These are phyloP conservation scores for Colletotrichum tropicale DNA, from an alignment of 2,329 filamentous ascomycete species.

Conservation along the genomic window DNA sequence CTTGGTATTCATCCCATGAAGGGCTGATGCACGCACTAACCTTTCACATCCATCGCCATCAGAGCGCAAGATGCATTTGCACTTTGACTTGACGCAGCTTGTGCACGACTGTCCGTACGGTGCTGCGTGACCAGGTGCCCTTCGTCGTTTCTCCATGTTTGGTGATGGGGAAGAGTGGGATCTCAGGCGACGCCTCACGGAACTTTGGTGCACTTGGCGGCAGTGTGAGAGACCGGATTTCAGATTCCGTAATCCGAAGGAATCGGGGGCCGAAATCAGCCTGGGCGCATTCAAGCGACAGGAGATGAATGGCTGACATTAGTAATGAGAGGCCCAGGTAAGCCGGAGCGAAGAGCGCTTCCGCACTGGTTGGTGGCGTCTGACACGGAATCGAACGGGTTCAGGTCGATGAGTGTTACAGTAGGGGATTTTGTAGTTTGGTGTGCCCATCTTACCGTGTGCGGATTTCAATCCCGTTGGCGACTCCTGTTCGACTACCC, in stretches of 20 bases:
- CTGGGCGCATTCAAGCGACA: not conserved
- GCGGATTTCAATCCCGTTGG: not conserved
- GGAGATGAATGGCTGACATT: not conserved
- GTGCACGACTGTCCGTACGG: not conserved
- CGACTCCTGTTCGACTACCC: not conserved
- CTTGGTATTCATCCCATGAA: not conserved
- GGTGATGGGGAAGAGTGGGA: not conserved
- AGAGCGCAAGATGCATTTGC: not conserved
- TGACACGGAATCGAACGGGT: not conserved
- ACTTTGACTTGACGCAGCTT: not conserved
- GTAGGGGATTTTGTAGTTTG: not conserved
- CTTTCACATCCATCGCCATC: not conserved
- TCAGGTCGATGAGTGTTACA: fast-evolving
- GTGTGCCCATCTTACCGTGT: not conserved
- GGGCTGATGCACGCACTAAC: not conserved
- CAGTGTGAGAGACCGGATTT: not conserved
- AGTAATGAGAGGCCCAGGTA: not conserved
- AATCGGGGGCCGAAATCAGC: not conserved
- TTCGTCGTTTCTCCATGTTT: not conserved
- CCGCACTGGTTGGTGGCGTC: not conserved
- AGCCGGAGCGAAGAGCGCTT: not conserved
- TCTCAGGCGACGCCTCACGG: not conserved
- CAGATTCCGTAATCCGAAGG: not conserved
- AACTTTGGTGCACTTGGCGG: not conserved
- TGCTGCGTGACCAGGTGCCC: not conserved